phyloP scores from a whole-genome alignment of 2,329 filamentous ascomycete species.

The Penicillium sp. region DNA sequence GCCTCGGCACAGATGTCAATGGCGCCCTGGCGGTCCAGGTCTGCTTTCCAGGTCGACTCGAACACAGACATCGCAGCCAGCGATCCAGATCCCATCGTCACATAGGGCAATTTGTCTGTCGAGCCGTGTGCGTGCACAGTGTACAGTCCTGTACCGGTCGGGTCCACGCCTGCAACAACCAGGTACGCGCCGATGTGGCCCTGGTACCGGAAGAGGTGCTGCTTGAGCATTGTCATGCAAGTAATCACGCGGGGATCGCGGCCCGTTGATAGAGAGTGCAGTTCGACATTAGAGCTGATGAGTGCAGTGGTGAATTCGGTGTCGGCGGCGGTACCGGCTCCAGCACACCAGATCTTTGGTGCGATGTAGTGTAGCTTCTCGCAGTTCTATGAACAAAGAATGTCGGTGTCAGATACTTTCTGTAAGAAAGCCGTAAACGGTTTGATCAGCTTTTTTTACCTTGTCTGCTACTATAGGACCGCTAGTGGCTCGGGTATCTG shows the following conservation, averaged over 20 bases:
- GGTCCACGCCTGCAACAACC: slow-evolving; percentile 93
- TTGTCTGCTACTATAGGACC: slow-evolving; percentile 99
- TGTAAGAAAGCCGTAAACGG: background rate
- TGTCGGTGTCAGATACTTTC: slow-evolving; percentile 12
- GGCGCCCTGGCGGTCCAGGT: slow-evolving; percentile 75
- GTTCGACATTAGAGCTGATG: slow-evolving; percentile 97
- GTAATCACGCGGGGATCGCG: slow-evolving; percentile 96
- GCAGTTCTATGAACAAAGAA: slow-evolving; percentile 67
- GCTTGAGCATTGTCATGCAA: slow-evolving; percentile 99
- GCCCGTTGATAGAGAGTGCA: slow-evolving; percentile 93
- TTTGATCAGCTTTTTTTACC: slow-evolving; percentile 44
- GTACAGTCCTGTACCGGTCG: slow-evolving; percentile 91
- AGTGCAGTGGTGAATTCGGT: slow-evolving; percentile 98
- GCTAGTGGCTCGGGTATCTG: slow-evolving; percentile 95
- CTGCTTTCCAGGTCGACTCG: slow-evolving; percentile 88
- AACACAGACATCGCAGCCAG: slow-evolving; percentile 98
- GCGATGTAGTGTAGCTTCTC: slow-evolving; percentile 99
- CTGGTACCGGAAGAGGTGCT: slow-evolving; percentile 98
- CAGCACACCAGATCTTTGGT: slow-evolving; percentile 98
- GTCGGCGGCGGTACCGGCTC: slow-evolving; percentile 94
- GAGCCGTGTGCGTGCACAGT: slow-evolving; percentile 98
- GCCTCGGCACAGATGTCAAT: slow-evolving; percentile 79
- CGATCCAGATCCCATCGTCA: slow-evolving; percentile 97
- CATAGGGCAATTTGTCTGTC: slow-evolving; percentile 98
- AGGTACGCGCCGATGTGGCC: slow-evolving; percentile 97